Evolutionary conservation across 148 eudicot species (phyloP).

Genomic region (Camellia lanceoleosa): DNA sequence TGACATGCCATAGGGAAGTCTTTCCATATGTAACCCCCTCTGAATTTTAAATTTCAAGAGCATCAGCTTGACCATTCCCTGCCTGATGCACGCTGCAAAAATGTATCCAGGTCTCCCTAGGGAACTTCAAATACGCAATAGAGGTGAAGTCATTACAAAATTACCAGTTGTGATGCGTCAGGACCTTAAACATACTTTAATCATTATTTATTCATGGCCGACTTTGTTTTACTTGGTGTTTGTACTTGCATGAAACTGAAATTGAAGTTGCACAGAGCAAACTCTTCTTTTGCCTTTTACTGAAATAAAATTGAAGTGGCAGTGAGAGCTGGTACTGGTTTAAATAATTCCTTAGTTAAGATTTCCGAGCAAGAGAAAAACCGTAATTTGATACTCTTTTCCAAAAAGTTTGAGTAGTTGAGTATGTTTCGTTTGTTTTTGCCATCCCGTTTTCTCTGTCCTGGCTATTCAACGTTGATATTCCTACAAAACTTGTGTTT

Average conservation of each 20-base stretch:
- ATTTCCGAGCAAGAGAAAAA: not conserved
- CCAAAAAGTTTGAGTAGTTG: not conserved
- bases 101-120: not conserved
- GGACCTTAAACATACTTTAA: not conserved
- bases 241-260: not conserved
- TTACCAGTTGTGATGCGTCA: not conserved
- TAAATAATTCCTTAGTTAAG: not conserved
- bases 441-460: not conserved
- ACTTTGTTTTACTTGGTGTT: not conserved
- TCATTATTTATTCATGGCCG: not conserved
- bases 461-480: not conserved
- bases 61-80: not conserved
- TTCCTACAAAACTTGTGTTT: not conserved
- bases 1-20: not conserved
- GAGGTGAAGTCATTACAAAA: not conserved
- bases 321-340: not conserved
- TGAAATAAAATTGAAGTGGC: not conserved
- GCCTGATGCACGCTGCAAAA: not conserved
- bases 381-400: not conserved
- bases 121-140: too few species aligned
- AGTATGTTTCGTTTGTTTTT: conserved; percentile 8
- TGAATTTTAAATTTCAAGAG: not conserved
- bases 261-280: not conserved
- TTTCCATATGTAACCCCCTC: not conserved
- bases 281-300: not conserved